These are phyloP conservation scores for Trichophyton benhamiae DNA, from an alignment of 2,329 filamentous ascomycete species.

Conservation along the genomic window DNA sequence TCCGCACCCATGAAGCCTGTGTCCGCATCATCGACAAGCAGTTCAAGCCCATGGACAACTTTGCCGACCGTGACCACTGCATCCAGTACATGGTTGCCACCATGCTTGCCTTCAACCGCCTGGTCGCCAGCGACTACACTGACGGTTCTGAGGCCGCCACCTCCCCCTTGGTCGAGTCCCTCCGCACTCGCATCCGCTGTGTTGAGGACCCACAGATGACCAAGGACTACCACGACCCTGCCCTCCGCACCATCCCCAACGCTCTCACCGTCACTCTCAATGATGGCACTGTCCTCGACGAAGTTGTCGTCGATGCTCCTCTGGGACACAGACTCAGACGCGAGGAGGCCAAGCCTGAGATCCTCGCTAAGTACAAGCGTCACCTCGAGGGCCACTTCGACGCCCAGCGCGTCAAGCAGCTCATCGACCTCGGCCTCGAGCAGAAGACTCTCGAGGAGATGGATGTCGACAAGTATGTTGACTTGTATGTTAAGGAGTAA, in stretches of 20 bases:
- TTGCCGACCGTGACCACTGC: constrained; percentile 97
- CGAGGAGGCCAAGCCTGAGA: constrained; percentile 96
- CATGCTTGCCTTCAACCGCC: constrained; percentile 90
- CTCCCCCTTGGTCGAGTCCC: constrained; percentile 75
- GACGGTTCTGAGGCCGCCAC: constrained; percentile 88
- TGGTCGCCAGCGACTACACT: constrained; percentile 85
- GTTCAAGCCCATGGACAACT: constrained; percentile 99
- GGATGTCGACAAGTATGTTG: constrained; percentile 86
- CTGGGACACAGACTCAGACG: constrained; percentile 81
- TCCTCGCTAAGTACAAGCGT: constrained; percentile 87
- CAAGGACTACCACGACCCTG: constrained; percentile 85
- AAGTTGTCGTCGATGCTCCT: constrained; percentile 86
- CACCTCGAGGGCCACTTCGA: constrained; percentile 77
- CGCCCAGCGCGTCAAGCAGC: constrained; percentile 63
- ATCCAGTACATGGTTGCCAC: constrained; percentile 98
- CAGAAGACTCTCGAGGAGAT: constrained; percentile 62
- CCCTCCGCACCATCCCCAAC: constrained; percentile 92
- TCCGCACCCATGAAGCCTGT: constrained; percentile 96
- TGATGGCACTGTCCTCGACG: constrained; percentile 81
- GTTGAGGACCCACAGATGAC: constrained; percentile 95
- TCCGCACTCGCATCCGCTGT: constrained; percentile 87
- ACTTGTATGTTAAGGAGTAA: constrained; percentile 57
- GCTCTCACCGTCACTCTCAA: constrained; percentile 89
- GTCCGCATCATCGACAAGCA: constrained; percentile 99
- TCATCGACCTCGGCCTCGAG: constrained; percentile 69